These are phyloP conservation scores for Colletotrichum cordylinicola DNA, from an alignment of 2,329 filamentous ascomycete genomes.

Conservation along the genomic window DNA sequence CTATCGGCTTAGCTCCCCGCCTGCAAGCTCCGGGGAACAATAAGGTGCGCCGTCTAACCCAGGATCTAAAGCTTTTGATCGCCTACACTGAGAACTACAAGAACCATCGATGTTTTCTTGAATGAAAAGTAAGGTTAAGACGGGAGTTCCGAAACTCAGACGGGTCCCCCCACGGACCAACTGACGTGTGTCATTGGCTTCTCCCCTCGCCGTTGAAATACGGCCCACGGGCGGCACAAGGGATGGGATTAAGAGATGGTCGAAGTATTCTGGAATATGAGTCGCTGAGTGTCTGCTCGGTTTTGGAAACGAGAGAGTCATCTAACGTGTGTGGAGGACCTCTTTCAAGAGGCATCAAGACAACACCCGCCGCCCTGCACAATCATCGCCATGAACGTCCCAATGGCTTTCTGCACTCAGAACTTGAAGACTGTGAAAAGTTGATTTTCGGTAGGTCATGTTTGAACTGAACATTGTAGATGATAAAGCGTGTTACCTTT, in stretches of 20 bases:
- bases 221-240: neutral
- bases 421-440: neutral
- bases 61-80: neutral
- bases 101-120: neutral
- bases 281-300: neutral
- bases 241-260: neutral
- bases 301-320: too few relatives aligned
- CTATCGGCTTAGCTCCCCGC: neutral
- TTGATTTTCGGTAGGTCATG: neutral
- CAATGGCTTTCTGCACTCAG: neutral
- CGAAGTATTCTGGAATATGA: neutral
- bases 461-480: too few relatives aligned
- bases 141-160: neutral
- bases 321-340: neutral
- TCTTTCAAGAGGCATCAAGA: neutral
- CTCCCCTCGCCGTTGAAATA: neutral
- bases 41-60: neutral
- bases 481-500: too few relatives aligned
- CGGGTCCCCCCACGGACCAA: neutral
- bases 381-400: neutral
- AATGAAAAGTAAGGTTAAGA: neutral
- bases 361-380: rapidly evolving
- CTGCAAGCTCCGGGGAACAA: neutral
- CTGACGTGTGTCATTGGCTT: neutral
- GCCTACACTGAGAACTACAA: neutral